Percentiles rank a stretch among this genome's conserved stretches.
Evolutionary conservation across 345 rosid species (phyloP).

Genomic region (Citrus sp.): DNA sequence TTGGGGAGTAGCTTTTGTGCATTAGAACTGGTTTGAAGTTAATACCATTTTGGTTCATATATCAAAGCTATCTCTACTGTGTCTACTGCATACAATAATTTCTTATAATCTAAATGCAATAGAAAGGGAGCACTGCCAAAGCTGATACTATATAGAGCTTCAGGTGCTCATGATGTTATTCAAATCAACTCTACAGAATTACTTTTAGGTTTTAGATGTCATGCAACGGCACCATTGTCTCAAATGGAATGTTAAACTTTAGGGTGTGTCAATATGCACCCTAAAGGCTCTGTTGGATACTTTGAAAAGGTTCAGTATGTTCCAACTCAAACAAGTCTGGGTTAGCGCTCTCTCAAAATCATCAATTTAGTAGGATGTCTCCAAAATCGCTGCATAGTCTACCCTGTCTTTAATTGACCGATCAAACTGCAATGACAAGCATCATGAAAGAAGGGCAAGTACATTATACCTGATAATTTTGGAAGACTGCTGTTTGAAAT

Average conservation of each 20-base stretch:
- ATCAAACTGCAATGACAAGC: background rate
- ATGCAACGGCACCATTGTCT: too few species aligned
- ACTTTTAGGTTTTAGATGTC: background rate
- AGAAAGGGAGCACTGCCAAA: background rate
- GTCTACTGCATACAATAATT: background rate
- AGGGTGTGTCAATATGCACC: background rate
- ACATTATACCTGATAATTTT: conserved; percentile 42
- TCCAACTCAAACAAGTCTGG: background rate
- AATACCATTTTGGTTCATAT: background rate
- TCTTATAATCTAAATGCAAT: background rate
- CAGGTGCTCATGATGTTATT: background rate
- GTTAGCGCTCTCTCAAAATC: background rate
- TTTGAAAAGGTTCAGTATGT: background rate
- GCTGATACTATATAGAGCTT: background rate
- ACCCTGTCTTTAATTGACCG: background rate
- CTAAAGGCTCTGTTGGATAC: background rate
- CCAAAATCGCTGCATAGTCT: background rate
- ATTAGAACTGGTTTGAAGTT: background rate
- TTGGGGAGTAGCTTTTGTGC: background rate
- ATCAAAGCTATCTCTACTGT: background rate
- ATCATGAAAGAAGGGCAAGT: conserved; percentile 4
- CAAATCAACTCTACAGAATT: background rate
- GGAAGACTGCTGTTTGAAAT: conserved; percentile 40
- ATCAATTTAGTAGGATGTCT: background rate
- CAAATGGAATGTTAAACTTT: background rate